A percentile compares a stretch with the other conserved stretches of the same genome.
These are phyloP conservation scores for Suillus spraguei DNA, from an alignment of 768 basidiomycete genomes.

Conservation along the genomic window DNA sequence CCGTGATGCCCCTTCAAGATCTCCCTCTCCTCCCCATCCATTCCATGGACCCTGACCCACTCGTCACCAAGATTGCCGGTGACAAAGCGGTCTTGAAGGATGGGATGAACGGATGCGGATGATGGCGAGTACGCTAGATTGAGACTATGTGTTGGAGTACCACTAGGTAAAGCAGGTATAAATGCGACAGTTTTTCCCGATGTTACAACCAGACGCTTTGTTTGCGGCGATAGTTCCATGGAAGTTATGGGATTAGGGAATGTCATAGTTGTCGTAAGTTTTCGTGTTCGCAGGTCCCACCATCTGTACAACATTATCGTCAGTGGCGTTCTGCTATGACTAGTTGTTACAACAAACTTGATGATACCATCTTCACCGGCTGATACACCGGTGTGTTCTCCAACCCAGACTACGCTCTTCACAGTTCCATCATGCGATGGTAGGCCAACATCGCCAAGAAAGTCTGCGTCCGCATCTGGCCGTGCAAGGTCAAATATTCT, in stretches of 20 bases:
- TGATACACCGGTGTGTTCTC: slow-evolving; percentile 82
- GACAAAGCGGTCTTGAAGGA: slow-evolving; percentile 86
- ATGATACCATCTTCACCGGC: slow-evolving; percentile 92
- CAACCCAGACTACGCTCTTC: slow-evolving; percentile 93
- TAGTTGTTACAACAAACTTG: slow-evolving; percentile 57
- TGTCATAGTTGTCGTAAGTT: slow-evolving; percentile 66
- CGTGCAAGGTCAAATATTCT: slow-evolving; percentile 88
- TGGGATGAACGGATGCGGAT: slow-evolving; percentile 93
- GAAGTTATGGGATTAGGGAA: slow-evolving; percentile 86
- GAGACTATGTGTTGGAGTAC: slow-evolving; percentile 70
- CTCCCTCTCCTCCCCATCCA: slow-evolving; percentile 88
- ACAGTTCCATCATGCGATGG: slow-evolving; percentile 85
- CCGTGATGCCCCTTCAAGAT: slow-evolving; percentile 97
- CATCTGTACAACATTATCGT: slow-evolving; percentile 55
- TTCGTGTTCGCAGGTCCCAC: slow-evolving; percentile 92
- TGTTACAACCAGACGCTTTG: slow-evolving; percentile 84
- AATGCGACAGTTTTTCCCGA: slow-evolving; percentile 93
- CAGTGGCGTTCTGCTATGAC: slow-evolving; percentile 9
- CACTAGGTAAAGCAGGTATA: slow-evolving; percentile 72
- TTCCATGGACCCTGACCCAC: slow-evolving; percentile 94
- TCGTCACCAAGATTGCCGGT: slow-evolving; percentile 90
- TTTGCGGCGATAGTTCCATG: slow-evolving; percentile 88
- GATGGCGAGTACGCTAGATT: slow-evolving; percentile 86
- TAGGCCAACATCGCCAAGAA: slow-evolving; percentile 63
- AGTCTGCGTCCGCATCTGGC: slow-evolving; percentile 86